Percentiles rank a stretch among this genome's conserved stretches.
Conservation (phyloP, 495 filamentous ascomycete genomes). For the Thermochaetoides thermophila region DNA sequence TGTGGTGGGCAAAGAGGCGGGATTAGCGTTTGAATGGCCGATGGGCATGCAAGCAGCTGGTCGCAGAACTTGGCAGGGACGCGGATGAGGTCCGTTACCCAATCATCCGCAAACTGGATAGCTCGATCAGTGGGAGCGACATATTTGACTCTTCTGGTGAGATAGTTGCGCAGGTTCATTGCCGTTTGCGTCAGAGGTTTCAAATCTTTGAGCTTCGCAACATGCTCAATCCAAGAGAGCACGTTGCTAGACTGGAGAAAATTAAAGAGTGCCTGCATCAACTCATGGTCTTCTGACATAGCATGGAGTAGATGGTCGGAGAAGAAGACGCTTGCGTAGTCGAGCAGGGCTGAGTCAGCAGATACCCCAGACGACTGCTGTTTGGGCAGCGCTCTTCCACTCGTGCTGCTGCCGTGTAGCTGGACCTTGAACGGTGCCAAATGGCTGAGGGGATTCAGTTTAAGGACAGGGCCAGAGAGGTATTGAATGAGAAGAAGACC, state of each 20-base stretch:
- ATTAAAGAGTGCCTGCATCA: slow-evolving; percentile 7
- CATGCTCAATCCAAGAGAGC: slow-evolving; percentile 18
- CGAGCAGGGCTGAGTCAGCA: slow-evolving; percentile 9
- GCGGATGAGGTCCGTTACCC: slow-evolving; percentile 21
- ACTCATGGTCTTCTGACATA: slow-evolving; percentile 6
- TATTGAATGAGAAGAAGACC: slow-evolving; percentile 11
- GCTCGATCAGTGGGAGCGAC: slow-evolving; percentile 11
- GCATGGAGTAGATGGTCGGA: slow-evolving; percentile 15
- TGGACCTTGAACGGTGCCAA: too few species aligned
- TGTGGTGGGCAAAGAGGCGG: slow-evolving; percentile 20
- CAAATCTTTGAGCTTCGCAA: slow-evolving; percentile 12
- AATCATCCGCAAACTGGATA: slow-evolving; percentile 8
- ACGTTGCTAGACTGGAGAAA: slow-evolving; percentile 12
- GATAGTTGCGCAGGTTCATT: slow-evolving; percentile 18
- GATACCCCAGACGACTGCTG: too few species aligned
- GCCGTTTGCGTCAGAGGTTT: slow-evolving; percentile 9
- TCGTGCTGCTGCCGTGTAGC: too few species aligned
- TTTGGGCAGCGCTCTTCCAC: too few species aligned
- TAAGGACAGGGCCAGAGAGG: slow-evolving; percentile 8
- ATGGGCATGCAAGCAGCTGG: slow-evolving; percentile 16
- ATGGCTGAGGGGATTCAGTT: neutral
- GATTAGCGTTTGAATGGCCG: slow-evolving; percentile 21
- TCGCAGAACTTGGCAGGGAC: slow-evolving; percentile 19
- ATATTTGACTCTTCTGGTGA: slow-evolving; percentile 10
- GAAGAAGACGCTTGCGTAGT: slow-evolving; percentile 16